Evolutionary conservation across 768 basidiomycete genomes (phyloP), one percentile per base, ranked within the genome.

Genomic region (Piloderma croceum): DNA sequence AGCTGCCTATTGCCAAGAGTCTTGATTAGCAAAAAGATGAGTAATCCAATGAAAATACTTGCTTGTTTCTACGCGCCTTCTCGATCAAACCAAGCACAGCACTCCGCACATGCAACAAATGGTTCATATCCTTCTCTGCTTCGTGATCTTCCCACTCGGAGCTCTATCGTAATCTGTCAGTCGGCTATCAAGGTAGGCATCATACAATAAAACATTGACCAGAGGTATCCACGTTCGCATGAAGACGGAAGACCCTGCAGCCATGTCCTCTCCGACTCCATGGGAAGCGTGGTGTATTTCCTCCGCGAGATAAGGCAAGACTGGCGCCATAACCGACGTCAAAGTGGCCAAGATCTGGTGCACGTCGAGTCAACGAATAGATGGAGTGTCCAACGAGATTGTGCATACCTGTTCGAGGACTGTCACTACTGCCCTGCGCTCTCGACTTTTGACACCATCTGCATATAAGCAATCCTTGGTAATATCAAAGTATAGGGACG

Each of bases 401-500:
- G 6, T 4, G 23, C 68, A 47, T 32, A 89, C 90, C 56, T 82
- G 71, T 43, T 79, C 71, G 10, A 96, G 67, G 2, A 87, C 83
- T 4, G 82, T 77, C 6, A 91, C 58, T 11, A 87, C 71, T 1
- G 74, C 75, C 36, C 76, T 69, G 11, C 94, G 79, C 31, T 77
- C 69, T 3, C 59, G 49, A 43, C 74, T 74, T 17, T 68, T 50
- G 3, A 62, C 40, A 7, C 64, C 55, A 50, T 87, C 73, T 24
- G 89, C 87, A 54, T 99, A 97, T 7, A 99, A 64, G 33, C 74
- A 73, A 59, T 98, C 94, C 59, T 96, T 96, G 24, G 80, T 87
- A 36, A 88, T 80, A 53, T 93, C 91, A 47, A 97, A 89, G 61
- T 97, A 98, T 23, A 94, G 64, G 0, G 90, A 83, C 1, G 94